Evolutionary conservation across 2,329 filamentous ascomycete species (phyloP).

Genomic region (Aspergillus aculeatinus): DNA sequence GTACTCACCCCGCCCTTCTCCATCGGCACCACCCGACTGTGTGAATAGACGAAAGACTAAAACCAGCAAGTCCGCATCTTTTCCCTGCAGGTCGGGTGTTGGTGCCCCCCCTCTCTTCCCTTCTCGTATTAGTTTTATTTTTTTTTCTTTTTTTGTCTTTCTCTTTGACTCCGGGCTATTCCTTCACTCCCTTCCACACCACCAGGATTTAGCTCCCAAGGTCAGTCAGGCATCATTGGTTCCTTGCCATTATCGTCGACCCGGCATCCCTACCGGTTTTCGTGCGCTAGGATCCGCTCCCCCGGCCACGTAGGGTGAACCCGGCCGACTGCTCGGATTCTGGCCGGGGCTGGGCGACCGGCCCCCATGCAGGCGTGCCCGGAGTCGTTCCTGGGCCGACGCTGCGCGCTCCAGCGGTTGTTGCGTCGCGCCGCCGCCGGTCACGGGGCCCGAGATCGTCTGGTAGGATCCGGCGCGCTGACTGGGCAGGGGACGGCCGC

Average conservation of each 20-base stretch:
- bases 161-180: not conserved
- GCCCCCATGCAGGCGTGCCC: conserved; percentile 71
- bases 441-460: conserved; percentile 41
- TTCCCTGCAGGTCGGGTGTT: not conserved
- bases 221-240: not conserved
- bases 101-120: not conserved
- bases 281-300: conserved; percentile 31
- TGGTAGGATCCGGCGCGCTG: conserved; percentile 76
- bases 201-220: not conserved
- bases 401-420: conserved; percentile 27
- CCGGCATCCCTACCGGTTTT: conserved; percentile 32
- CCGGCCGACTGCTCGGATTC: conserved; percentile 15
- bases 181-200: not conserved
- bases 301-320: conserved; percentile 18
- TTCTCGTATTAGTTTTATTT: not conserved
- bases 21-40: not conserved
- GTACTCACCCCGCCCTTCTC: not conserved
- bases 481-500: conserved; percentile 64
- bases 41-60: not conserved
- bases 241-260: conserved; percentile 6
- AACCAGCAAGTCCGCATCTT: not conserved
- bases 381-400: conserved; percentile 75
- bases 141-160: not conserved
- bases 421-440: conserved; percentile 6
- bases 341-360: conserved; percentile 35